Conservation (phyloP, 192 early-diverging fungal species). For the Coemansia asiatica region DNA sequence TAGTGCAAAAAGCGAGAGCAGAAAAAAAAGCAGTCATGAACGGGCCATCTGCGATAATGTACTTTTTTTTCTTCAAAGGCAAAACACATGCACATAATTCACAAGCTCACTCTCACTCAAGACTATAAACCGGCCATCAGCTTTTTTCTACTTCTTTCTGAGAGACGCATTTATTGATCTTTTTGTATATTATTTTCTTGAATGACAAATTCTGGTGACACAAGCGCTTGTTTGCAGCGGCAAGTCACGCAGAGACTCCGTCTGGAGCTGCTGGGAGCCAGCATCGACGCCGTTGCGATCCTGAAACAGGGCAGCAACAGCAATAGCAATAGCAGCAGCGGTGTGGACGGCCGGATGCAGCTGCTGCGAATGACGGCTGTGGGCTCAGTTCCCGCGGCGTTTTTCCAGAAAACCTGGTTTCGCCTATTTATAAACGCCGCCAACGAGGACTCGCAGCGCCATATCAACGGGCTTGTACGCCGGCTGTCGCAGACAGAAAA, state of each 20-base stretch:
- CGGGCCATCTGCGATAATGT: background rate
- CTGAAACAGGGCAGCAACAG: background rate
- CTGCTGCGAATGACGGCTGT: slow-evolving; percentile 22
- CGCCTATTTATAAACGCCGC: slow-evolving; percentile 26
- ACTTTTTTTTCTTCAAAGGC: background rate
- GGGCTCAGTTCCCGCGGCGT: slow-evolving; percentile 25
- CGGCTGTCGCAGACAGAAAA: background rate
- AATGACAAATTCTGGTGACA: background rate
- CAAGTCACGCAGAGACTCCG: background rate
- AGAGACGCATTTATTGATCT: too few species aligned
- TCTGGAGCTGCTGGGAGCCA: slow-evolving; percentile 1
- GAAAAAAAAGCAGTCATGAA: background rate
- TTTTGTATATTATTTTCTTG: background rate
- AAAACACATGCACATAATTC: too few species aligned
- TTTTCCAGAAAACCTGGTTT: slow-evolving; percentile 20
- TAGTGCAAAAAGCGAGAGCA: background rate
- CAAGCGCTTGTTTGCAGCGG: background rate
- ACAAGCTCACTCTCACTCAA: too few species aligned
- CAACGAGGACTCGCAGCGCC: slow-evolving; percentile 15
- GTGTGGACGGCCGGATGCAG: slow-evolving; percentile 31
- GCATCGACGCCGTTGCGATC: background rate
- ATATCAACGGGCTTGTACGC: slow-evolving; percentile 34
- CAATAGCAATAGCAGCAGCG: too few species aligned
- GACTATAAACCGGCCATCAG: too few species aligned
- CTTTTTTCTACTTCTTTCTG: too few species aligned